A percentile compares a stretch with the other conserved stretches of the same genome.
phyloP scores from a whole-genome alignment of 75 land plant species.

The Pinus tabuliformis region DNA sequence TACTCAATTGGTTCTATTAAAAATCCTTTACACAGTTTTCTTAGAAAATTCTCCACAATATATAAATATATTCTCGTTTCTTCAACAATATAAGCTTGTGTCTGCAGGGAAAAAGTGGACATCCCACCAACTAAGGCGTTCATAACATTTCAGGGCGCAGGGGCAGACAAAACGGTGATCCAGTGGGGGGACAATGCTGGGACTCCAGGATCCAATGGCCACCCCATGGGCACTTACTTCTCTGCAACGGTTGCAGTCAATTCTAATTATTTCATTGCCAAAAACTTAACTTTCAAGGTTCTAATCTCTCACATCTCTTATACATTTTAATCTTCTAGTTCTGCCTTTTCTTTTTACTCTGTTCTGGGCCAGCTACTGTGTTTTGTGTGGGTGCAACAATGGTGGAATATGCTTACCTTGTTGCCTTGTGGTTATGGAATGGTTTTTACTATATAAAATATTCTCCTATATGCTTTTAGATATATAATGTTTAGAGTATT shows the following conservation, averaged over 20 bases:
- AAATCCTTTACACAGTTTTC: too few species aligned
- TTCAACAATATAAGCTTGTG: background rate
- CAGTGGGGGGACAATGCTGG: constrained; percentile 37
- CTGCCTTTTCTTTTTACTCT: too few species aligned
- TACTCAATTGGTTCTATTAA: too few species aligned
- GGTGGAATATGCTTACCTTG: too few species aligned
- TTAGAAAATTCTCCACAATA: too few species aligned
- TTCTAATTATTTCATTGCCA: constrained; percentile 38
- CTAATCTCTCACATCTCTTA: background rate
- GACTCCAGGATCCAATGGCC: constrained; percentile 12
- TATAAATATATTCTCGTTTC: background rate
- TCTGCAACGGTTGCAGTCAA: constrained; percentile 52
- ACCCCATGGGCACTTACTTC: constrained; percentile 29
- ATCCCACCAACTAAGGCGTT: constrained; percentile 34
- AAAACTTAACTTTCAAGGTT: constrained; percentile 49
- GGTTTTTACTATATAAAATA: too few species aligned
- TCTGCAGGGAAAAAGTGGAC: constrained; percentile 40
- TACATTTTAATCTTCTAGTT: too few species aligned
- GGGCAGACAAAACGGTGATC: constrained; percentile 24
- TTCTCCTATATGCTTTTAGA: too few species aligned
- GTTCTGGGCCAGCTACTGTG: too few species aligned
- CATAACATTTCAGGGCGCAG: constrained; percentile 37
- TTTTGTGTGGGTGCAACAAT: too few species aligned
- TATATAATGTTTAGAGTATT: background rate
- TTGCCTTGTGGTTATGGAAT: too few species aligned